Percentiles rank a stretch among this genome's conserved stretches.
These are phyloP conservation scores for Trapa incisa DNA, from an alignment of 345 rosid species.

Conservation along the genomic window DNA sequence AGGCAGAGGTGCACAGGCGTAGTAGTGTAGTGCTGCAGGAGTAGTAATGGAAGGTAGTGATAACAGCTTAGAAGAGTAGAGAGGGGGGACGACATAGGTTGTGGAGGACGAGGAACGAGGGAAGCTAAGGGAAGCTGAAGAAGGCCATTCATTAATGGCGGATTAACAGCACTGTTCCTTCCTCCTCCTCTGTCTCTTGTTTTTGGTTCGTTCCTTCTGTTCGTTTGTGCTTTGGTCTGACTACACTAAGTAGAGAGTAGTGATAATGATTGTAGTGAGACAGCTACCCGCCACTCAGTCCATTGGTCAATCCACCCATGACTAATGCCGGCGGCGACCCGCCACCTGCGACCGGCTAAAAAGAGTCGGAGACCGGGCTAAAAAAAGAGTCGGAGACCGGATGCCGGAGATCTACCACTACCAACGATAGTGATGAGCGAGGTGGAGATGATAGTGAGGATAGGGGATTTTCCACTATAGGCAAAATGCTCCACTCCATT, in stretches of 20 bases:
- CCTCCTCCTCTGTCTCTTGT: too few species aligned
- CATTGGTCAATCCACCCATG: background rate
- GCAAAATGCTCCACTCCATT: background rate
- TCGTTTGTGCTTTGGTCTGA: conserved; percentile 10
- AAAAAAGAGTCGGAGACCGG: background rate
- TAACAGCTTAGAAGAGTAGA: background rate
- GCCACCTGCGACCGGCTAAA: too few species aligned
- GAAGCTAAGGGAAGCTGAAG: background rate
- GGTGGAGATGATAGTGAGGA: background rate
- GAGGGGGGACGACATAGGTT: background rate
- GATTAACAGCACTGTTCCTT: conserved; percentile 1
- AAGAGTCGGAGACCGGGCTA: too few species aligned
- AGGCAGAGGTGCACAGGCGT: conserved; percentile 12
- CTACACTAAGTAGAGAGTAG: background rate
- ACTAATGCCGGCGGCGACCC: background rate
- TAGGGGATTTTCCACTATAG: background rate
- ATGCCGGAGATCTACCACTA: too few species aligned
- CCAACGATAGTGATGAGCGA: conserved; percentile 10
- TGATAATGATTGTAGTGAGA: conserved; percentile 1
- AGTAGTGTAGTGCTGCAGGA: conserved; percentile 6
- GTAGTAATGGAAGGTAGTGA: conserved; percentile 1
- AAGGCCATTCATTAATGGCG: conserved; percentile 4
- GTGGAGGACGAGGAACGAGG: background rate
- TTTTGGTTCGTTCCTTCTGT: conserved; percentile 1
- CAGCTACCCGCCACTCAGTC: background rate